Evolutionary conservation across 2,329 filamentous ascomycete genomes (phyloP), one percentile per base, ranked within the genome.

Genomic region (Diplodia corticola): DNA sequence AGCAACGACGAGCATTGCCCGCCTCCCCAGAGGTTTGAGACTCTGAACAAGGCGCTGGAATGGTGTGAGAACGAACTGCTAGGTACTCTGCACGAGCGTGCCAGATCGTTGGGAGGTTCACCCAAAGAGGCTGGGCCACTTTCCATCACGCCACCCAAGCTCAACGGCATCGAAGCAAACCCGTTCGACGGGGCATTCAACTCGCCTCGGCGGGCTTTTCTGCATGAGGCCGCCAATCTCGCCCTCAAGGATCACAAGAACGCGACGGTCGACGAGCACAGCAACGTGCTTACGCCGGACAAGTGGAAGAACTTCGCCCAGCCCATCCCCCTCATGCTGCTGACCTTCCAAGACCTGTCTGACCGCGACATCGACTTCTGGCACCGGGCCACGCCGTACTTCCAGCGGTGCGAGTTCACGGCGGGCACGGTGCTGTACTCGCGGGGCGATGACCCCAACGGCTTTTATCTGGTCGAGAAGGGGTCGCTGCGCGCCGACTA

Each of bases 61-160:
- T 91, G 89, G 69, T 98, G 94, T 77, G 95, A 99, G 75, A 99
- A 99, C 71, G 91, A 96, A 72, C 86, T 97, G 5, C 84, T 99
- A 71, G 89, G 91, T 68, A 85, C 86, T 10, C 79, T 86, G 71
- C 77, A 81, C 79, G 73, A 77, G 77, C 75, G 78, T 79, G 37
- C 37, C 22, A 63, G 68, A 3, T 67, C 71, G 12, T 57, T 53
- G 69, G 67, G 30, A 6, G 30, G 81, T 84, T 71, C 81, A 86
- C 81, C 70, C 69, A 78, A 73, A 22, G 70, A 68, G 4, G 77
- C 76, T 0, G 75, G 75, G 26, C 76, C 76, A 0, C 75, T 77
- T 68, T 73, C 74, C 4, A 78, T 78, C 57, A 66, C 64, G 5
- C 44, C 60, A 15, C 54, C 54, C 7, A 69, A 72, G 5, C 69